Evolutionary conservation across 2,329 filamentous ascomycete species (phyloP), one percentile per base, ranked within the genome.

Genomic region (Penicillium aurantiogriseum): DNA sequence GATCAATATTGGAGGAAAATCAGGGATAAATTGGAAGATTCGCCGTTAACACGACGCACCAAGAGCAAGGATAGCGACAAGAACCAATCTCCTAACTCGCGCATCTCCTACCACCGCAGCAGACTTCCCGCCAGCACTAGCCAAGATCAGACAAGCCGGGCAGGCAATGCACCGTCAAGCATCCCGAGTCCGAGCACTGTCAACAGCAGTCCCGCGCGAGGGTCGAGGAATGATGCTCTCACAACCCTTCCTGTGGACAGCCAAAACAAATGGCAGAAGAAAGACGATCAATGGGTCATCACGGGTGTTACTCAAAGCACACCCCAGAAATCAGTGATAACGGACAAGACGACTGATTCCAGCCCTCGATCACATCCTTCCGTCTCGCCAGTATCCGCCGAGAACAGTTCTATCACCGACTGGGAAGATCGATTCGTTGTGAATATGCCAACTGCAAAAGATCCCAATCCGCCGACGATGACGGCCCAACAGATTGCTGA

Each of bases 361-460:
- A 68, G 68, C n/a, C 60, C 63, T 36, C 59, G 61, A 17, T 74
- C 69, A 17, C 60, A 68, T 44, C 58, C 61, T 21, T 70, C 70
- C 3, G 55, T 72, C 9, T 75, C 70, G 7, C 70, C 69, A 17
- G 56, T 73, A 11, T 71, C 70, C 6, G 67, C 65, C 2, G 67
- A 69, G 23, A 63, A 69, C 21, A 67, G 66, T 29, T 72, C 70
- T 0, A 63, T 69, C 25, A 71, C 68, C 15, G 71, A 74, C 38
- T 71, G 74, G 70, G 72, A 74, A 51, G 76, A 78, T 56, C 69
- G 67, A 63, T 78, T 77, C 58, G 74, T 77, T 44, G 73, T 78
- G 35, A 69, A 78, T 48, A 78, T 77, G 74, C 76, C 75, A 5
- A 73, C 74, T 21, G 75, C 76, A 3, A 74, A 69, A 38, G 75